These are phyloP conservation scores for Salix caprea DNA, from an alignment of 345 rosid species.

Conservation along the genomic window DNA sequence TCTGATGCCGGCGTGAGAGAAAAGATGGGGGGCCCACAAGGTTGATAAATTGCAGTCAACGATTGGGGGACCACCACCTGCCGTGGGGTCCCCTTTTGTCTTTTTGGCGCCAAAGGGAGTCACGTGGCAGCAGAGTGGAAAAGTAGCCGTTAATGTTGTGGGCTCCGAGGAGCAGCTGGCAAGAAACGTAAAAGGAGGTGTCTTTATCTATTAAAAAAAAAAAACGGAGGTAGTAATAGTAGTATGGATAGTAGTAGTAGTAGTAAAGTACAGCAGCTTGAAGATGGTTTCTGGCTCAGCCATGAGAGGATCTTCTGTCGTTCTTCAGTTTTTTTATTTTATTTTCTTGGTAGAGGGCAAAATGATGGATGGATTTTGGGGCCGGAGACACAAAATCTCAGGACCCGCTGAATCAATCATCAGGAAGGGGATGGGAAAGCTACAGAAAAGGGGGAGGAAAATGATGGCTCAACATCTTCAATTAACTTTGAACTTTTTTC, in stretches of 20 bases:
- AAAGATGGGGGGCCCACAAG: conserved; percentile 5
- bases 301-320: conserved; percentile 20
- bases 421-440: no score
- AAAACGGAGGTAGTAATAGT: background rate
- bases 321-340: background rate
- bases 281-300: conserved; percentile 3
- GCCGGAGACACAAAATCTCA: background rate
- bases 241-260: no score
- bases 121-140: conserved; percentile 39
- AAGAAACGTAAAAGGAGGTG: background rate
- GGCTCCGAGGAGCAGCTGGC: conserved; percentile 33
- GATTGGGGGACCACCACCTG: conserved; percentile 19
- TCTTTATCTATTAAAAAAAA: conserved; percentile 4
- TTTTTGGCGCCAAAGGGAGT: conserved; percentile 34
- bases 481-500: background rate
- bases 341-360: background rate
- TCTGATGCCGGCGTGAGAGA: conserved; percentile 20
- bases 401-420: conserved; percentile 1
- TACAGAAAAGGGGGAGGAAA: background rate
- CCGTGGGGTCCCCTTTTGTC: background rate
- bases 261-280: background rate
- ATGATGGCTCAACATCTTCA: conserved; percentile 5
- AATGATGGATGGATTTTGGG: background rate
- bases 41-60: conserved; percentile 24
- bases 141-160: conserved; percentile 43